Evolutionary conservation across 306 rosid species (phyloP).

Genomic region (Cicer bijugum): DNA sequence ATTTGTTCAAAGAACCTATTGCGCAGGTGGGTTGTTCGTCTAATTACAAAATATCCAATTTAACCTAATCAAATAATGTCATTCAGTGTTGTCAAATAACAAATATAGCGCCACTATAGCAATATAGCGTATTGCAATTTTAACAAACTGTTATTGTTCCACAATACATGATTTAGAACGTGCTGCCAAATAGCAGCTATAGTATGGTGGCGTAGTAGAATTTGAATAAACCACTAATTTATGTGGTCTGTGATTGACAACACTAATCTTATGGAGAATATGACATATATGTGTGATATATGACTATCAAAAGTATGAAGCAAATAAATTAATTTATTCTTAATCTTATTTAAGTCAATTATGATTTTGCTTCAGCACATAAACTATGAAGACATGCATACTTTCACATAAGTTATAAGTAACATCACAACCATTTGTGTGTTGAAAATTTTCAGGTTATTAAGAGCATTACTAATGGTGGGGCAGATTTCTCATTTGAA

Average conservation of each 20-base stretch:
- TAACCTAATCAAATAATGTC: constrained; percentile 7
- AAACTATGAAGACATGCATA: background rate
- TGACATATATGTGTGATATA: background rate
- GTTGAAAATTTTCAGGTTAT: constrained; percentile 63
- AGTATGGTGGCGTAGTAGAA: too few species aligned
- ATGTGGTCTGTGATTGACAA: too few species aligned
- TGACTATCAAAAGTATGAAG: constrained; percentile 22
- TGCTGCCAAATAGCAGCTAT: too few species aligned
- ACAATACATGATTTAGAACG: too few species aligned
- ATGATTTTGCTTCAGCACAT: constrained; percentile 4
- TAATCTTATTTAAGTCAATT: background rate
- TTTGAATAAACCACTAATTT: too few species aligned
- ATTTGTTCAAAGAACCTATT: constrained; percentile 65
- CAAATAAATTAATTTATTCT: constrained; percentile 2
- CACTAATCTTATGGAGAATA: background rate
- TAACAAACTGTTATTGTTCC: too few species aligned
- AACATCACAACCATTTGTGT: constrained; percentile 14
- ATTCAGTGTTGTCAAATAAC: too few species aligned
- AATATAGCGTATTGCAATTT: too few species aligned
- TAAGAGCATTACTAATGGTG: constrained; percentile 77
- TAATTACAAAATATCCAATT: constrained; percentile 20
- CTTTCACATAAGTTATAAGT: background rate
- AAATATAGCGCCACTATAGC: too few species aligned
- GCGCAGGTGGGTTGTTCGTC: constrained; percentile 62
- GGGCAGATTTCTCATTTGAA: constrained; percentile 96